phyloP scores from a whole-genome alignment of 2,329 filamentous ascomycete species.

The Pseudopithomyces chartarum region DNA sequence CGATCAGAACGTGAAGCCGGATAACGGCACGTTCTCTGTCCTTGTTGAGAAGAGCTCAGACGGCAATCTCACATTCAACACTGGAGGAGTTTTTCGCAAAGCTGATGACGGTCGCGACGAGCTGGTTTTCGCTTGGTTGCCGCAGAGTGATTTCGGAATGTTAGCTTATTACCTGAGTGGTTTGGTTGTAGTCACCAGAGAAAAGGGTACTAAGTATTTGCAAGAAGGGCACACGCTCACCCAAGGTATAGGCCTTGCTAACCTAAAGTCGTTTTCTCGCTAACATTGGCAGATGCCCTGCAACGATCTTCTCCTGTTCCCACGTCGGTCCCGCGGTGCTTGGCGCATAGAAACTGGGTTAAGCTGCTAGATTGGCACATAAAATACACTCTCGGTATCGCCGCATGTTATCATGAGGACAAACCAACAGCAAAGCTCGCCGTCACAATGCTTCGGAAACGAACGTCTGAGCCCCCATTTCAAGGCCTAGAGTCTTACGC shows the following conservation, averaged over 20 bases:
- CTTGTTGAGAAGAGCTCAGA: conserved; percentile 44
- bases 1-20: conserved; percentile 33
- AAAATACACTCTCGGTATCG: conserved; percentile 71
- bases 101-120: conserved; percentile 44
- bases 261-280: not conserved
- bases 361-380: conserved; percentile 70
- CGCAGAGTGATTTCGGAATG: conserved; percentile 63
- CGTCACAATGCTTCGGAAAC: conserved; percentile 24
- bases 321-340: conserved; percentile 28
- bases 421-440: conserved; percentile 58
- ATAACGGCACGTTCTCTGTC: conserved; percentile 48
- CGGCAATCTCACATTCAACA: conserved; percentile 45
- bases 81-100: conserved; percentile 51
- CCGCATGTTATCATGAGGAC: conserved; percentile 71
- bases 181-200: conserved; percentile 60
- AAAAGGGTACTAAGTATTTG: conserved; percentile 61
- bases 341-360: conserved; percentile 64
- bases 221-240: conserved; percentile 61
- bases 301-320: conserved; percentile 22
- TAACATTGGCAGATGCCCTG: conserved; percentile 18
- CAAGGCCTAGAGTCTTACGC: conserved; percentile 49
- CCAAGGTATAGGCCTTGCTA: conserved; percentile 42
- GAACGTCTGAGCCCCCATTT: conserved; percentile 49
- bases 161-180: conserved; percentile 65
- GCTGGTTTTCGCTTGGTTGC: conserved; percentile 65